phyloP scores from a whole-genome alignment of 2,329 filamentous ascomycete genomes.

The Colletotrichum coccodes region DNA sequence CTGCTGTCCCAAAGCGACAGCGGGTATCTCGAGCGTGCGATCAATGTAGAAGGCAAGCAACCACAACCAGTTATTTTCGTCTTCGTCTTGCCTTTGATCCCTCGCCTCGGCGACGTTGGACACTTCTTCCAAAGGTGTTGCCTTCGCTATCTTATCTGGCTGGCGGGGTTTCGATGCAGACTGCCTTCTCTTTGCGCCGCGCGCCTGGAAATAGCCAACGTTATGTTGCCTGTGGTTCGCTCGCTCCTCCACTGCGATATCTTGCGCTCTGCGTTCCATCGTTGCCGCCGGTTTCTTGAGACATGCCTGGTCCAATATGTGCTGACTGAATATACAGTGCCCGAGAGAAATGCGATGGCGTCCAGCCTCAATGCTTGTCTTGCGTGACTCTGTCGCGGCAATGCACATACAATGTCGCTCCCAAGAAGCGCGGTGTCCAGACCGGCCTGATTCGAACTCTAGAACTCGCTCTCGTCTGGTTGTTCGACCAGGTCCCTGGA shows the following conservation, averaged over 20 bases:
- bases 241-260: not conserved
- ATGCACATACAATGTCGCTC: conserved; percentile 78
- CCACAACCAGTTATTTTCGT: not conserved
- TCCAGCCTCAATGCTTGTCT: conserved; percentile 72
- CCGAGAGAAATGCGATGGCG: conserved; percentile 79
- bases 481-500: conserved; percentile 70
- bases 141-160: no score
- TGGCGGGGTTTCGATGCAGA: no score
- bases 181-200: not conserved
- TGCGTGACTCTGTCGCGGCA: conserved; percentile 70
- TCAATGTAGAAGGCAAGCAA: conserved; percentile 62
- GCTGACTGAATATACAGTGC: conserved; percentile 47
- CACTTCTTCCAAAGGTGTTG: no score
- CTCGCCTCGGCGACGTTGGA: not conserved
- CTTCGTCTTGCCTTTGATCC: not conserved
- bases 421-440: conserved; percentile 81
- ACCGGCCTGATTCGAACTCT: conserved; percentile 83
- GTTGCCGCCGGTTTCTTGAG: not conserved
- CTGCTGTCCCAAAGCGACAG: conserved; percentile 61
- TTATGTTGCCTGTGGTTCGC: not conserved
- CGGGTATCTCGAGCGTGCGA: conserved; percentile 77
- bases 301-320: not conserved
- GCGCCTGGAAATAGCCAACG: not conserved
- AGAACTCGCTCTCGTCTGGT: conserved; percentile 74
- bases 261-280: not conserved